Evolutionary conservation across 169 alveolate genomes (phyloP).

Genomic region (Plasmodium fragile): DNA sequence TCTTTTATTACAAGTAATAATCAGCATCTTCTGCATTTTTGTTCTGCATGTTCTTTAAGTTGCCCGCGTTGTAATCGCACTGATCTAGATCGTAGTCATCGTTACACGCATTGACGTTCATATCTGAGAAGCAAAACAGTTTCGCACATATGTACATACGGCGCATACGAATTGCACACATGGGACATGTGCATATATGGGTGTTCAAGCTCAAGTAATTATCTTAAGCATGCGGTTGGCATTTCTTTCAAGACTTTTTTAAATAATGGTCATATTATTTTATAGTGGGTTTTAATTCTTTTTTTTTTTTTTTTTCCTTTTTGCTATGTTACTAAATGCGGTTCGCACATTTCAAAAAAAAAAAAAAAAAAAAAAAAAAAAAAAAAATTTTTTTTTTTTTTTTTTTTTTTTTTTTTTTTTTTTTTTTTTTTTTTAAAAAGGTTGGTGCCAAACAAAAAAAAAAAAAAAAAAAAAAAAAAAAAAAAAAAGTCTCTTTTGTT

Average conservation of each 20-base stretch:
- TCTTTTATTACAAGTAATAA: conserved; percentile 66
- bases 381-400: no score
- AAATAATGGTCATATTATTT: background rate
- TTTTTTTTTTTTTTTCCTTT: background rate
- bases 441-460: no score
- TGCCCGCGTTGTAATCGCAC: conserved; percentile 23
- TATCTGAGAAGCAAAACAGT: conserved; percentile 25
- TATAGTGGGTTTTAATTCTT: background rate
- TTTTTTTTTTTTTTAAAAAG: no score
- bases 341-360: background rate
- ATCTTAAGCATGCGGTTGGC: background rate
- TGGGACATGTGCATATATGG: background rate
- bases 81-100: conserved; percentile 63
- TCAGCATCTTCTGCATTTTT: conserved; percentile 72
- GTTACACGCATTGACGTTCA: conserved; percentile 25
- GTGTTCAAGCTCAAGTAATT: background rate
- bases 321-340: background rate
- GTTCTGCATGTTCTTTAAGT: conserved; percentile 31
- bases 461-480: no score
- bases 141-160: background rate
- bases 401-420: no score
- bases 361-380: no score
- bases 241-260: background rate
- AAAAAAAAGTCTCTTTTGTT: background rate
- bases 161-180: background rate